A percentile compares a stretch with the other conserved stretches of the same genome.
These are phyloP conservation scores for Sclerotiophoma versabilis DNA, from an alignment of 2,329 filamentous ascomycete genomes.

Conservation along the genomic window DNA sequence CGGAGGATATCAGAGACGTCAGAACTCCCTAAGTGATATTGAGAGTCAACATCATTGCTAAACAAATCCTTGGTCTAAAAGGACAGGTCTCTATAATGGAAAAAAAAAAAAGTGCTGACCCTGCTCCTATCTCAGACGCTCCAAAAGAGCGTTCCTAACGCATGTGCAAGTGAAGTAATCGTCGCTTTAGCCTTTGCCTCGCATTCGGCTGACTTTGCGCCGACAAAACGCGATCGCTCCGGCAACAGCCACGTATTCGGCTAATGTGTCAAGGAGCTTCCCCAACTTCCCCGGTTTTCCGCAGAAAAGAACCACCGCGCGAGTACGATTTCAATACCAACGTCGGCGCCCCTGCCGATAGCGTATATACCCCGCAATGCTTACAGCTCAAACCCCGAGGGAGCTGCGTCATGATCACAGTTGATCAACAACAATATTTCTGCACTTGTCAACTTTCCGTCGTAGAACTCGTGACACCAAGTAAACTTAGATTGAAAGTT, in stretches of 20 bases:
- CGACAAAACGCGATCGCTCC: not conserved
- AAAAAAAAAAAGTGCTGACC: too few relatives aligned
- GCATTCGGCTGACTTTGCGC: slow-evolving; percentile 1
- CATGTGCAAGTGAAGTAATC: too few relatives aligned
- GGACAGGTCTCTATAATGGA: too few relatives aligned
- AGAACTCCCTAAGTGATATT: too few relatives aligned
- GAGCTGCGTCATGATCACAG: not conserved
- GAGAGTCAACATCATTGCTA: too few relatives aligned
- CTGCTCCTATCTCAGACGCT: too few relatives aligned
- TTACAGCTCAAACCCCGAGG: not conserved
- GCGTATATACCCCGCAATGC: slow-evolving; percentile 3
- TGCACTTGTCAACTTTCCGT: not conserved
- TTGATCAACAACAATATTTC: slow-evolving; percentile 7
- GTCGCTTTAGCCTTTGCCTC: too few relatives aligned
- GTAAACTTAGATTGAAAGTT: slow-evolving; percentile 5
- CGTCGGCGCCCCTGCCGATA: slow-evolving; percentile 14
- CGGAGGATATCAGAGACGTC: too few relatives aligned
- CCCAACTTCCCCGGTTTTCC: slow-evolving; percentile 3
- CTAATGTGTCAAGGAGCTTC: not conserved
- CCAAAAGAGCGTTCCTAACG: too few relatives aligned
- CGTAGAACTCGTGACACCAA: not conserved
- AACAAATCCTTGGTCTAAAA: too few relatives aligned
- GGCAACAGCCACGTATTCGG: not conserved
- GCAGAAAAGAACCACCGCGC: slow-evolving; percentile 3
- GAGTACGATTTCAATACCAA: not conserved